Evolutionary conservation across 129 eudicot genomes (phyloP), one percentile per base, ranked within the genome.

Genomic region (Helichrysum umbraculigerum): DNA sequence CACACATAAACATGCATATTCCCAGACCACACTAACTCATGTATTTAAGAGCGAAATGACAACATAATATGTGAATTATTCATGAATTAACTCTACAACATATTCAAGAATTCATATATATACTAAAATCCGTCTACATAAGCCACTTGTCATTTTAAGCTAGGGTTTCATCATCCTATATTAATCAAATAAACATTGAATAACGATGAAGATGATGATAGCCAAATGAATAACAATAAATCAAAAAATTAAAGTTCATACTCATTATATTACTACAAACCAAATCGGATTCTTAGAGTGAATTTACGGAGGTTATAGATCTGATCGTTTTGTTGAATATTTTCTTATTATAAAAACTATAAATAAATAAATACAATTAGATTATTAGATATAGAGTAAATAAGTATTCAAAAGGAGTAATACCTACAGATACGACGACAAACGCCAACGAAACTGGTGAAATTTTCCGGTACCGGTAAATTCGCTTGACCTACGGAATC

Each of bases 401-500:
- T 30, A 1, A 61, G 32, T 60, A 7, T 11, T 12, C 47, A 42
- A 58, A 62, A 29, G 32, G 25, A 32, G 57, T 39, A 21, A 33
- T 71, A 78, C 82, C 77, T 71, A 16, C 17, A 47, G 12, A 47
- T 25, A 3, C 29, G 68, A 72, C 22, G 78, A 51, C 73, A 5
- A 10, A 57, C 47, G 74, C 61, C 50, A 61, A 39, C 7, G 78
- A 65, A 10, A 57, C 14, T 63, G 73, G 64, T 52, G 51, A 54
- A 67, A 79, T 29, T 63, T 79, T 73, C 79, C 79, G 74, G 79
- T 73, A 41, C 35, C 79, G 78, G 7, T 52, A 37, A 52, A 19
- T 72, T 72, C 25, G 78, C 61, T 79, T 79, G 74, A 69, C 83
- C 79, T 79, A 66, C 64, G 77, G 66, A 78, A 47, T 62, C 66